phyloP scores from a whole-genome alignment of 2,329 filamentous ascomycete genomes.

The Alternaria sp. region DNA sequence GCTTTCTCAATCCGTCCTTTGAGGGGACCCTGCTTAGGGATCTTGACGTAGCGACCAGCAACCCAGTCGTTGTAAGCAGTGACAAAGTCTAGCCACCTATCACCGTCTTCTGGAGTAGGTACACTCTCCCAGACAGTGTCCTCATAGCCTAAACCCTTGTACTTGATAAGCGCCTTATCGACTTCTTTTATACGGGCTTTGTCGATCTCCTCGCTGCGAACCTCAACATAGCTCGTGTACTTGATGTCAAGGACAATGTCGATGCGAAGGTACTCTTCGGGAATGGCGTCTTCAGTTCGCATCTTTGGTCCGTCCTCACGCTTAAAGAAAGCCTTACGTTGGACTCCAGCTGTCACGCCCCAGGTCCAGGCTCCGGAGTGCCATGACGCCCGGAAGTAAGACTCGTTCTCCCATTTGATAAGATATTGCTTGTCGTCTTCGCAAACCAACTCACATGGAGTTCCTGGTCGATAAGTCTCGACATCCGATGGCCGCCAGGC shows the following conservation, averaged over 20 bases:
- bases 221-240: constrained; percentile 67
- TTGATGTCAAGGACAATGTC: constrained; percentile 90
- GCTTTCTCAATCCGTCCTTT: constrained; percentile 74
- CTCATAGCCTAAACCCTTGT: constrained; percentile 89
- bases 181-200: constrained; percentile 77
- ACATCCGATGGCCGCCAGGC: constrained; percentile 82
- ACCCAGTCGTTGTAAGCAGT: constrained; percentile 88
- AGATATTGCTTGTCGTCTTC: constrained; percentile 92
- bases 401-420: constrained; percentile 83
- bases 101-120: constrained; percentile 69
- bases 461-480: constrained; percentile 63
- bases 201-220: constrained; percentile 73
- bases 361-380: constrained; percentile 89
- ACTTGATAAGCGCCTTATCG: constrained; percentile 82
- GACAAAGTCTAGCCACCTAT: constrained; percentile 81
- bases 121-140: constrained; percentile 90
- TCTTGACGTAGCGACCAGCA: constrained; percentile 76
- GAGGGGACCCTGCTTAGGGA: constrained; percentile 64
- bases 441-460: constrained; percentile 63
- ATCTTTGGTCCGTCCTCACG: constrained; percentile 74
- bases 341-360: constrained; percentile 69
- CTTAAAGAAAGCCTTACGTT: constrained; percentile 80
- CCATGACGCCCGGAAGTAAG: constrained; percentile 86
- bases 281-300: constrained; percentile 79
- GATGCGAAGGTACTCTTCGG: constrained; percentile 83